phyloP scores from a whole-genome alignment of 768 basidiomycete genomes.

The Neoboletus brunneissimus region DNA sequence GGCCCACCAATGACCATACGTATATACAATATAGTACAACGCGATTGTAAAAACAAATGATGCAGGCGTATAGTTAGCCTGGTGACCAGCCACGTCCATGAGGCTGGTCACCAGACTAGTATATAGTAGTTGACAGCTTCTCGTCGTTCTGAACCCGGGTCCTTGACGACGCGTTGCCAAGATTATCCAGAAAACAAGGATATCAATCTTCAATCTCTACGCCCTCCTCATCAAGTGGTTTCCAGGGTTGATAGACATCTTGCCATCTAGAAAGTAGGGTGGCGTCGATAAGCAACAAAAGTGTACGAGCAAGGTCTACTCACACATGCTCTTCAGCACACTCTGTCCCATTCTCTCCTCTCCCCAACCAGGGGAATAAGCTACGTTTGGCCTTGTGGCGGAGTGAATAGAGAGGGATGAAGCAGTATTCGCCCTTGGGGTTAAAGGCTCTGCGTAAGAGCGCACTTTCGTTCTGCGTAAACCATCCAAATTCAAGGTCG shows the following conservation, averaged over 20 bases:
- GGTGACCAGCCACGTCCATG: too few species aligned
- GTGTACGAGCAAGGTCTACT: neutral
- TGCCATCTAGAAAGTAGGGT: slow-evolving; percentile 9
- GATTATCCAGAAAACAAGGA: neutral
- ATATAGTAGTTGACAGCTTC: neutral
- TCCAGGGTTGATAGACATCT: slow-evolving; percentile 20
- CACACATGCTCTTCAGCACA: slow-evolving; percentile 3
- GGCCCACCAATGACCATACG: too few species aligned
- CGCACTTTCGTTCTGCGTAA: slow-evolving; percentile 2
- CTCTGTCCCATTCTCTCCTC: slow-evolving; percentile 1
- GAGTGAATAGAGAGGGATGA: slow-evolving; percentile 13
- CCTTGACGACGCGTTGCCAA: neutral
- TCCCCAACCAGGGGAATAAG: neutral
- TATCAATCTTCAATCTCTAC: slow-evolving; percentile 1
- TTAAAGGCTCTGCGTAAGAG: slow-evolving; percentile 2
- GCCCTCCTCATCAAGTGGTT: slow-evolving; percentile 19
- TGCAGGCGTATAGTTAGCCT: too few species aligned
- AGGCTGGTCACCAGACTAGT: too few species aligned
- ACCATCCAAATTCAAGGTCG: slow-evolving; percentile 2
- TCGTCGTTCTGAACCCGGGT: neutral
- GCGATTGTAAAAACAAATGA: neutral
- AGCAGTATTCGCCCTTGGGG: neutral
- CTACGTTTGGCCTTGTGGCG: neutral
- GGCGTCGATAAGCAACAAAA: neutral
- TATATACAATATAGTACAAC: neutral